A percentile compares a stretch with the other conserved stretches of the same genome.
Evolutionary conservation across 2,329 filamentous ascomycete species (phyloP).

Genomic region (Paecilomyces sp.): DNA sequence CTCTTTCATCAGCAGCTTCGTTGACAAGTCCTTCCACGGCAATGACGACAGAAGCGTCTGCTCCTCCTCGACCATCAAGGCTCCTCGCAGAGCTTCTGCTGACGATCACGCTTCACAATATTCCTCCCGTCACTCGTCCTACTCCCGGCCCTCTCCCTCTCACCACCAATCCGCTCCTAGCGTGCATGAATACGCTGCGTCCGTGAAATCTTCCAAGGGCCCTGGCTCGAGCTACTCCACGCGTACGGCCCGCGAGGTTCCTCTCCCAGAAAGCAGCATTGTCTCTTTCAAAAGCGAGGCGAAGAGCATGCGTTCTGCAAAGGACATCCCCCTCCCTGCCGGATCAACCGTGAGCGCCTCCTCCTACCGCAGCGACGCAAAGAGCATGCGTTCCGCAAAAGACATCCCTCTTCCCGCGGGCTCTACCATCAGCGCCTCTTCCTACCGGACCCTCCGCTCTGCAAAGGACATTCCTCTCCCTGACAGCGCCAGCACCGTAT

Average conservation of each 20-base stretch:
- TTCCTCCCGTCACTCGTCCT: constrained; percentile 5
- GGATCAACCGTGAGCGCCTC: constrained; percentile 20
- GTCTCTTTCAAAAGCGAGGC: constrained; percentile 17
- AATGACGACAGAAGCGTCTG: constrained; percentile 23
- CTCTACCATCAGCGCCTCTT: constrained; percentile 15
- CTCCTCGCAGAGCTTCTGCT: constrained; percentile 12
- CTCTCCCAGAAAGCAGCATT: constrained; percentile 18
- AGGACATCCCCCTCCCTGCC: constrained; percentile 22
- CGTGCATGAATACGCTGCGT: not conserved
- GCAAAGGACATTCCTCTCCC: constrained; percentile 21
- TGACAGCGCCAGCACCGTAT: constrained; percentile 20
- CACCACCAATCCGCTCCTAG: constrained; percentile 1
- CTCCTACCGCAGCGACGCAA: constrained; percentile 16
- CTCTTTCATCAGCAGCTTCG: constrained; percentile 37
- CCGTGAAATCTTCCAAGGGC: constrained; percentile 10
- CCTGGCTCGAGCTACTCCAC: constrained; percentile 21
- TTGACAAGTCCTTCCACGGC: constrained; percentile 21
- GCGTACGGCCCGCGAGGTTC: constrained; percentile 29
- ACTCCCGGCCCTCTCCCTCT: constrained; percentile 3
- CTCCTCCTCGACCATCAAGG: constrained; percentile 30
- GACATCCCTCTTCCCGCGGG: constrained; percentile 26
- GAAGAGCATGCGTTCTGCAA: constrained; percentile 8
- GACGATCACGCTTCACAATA: constrained; percentile 4
- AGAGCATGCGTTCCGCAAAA: constrained; percentile 7
- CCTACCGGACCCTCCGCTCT: constrained; percentile 6